Conservation (phyloP, 768 basidiomycete genomes). For the Amanita inopinata region DNA sequence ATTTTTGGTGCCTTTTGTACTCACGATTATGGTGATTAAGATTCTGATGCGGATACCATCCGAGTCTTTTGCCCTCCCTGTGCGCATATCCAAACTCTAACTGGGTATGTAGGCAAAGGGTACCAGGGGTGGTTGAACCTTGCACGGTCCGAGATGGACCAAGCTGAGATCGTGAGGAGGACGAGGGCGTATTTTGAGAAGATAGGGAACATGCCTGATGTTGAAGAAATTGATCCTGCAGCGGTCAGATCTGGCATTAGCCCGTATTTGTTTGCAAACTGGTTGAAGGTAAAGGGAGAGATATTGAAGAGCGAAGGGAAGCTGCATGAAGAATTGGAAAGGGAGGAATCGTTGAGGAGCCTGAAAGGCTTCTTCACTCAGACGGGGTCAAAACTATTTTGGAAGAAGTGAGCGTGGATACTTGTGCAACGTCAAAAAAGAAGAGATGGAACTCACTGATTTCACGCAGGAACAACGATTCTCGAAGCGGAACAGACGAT, state of each 20-base stretch:
- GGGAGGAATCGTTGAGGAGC: background rate
- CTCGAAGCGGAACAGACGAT: background rate
- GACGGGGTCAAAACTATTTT: background rate
- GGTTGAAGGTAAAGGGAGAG: background rate
- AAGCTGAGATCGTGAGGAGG: slow-evolving; percentile 13
- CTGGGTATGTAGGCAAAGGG: background rate
- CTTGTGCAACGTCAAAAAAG: too few relatives aligned
- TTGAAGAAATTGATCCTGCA: background rate
- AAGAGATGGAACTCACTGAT: too few relatives aligned
- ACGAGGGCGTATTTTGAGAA: slow-evolving; percentile 12
- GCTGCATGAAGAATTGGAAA: too few relatives aligned
- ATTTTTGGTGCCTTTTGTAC: too few relatives aligned
- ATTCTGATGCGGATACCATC: background rate
- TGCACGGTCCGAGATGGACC: slow-evolving; percentile 10
- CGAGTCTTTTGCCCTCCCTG: background rate
- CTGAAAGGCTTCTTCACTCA: background rate
- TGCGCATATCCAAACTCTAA: background rate
- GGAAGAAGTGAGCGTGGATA: background rate
- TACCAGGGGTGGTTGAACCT: slow-evolving; percentile 6
- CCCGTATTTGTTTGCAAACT: background rate
- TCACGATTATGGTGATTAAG: too few relatives aligned
- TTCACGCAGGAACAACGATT: too few relatives aligned
- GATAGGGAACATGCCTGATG: background rate
- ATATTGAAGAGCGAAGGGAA: background rate
- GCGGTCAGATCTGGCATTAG: background rate